Evolutionary conservation across 1,284 basidiomycete genomes (phyloP).

Genomic region (Ustilago cynodontis): DNA sequence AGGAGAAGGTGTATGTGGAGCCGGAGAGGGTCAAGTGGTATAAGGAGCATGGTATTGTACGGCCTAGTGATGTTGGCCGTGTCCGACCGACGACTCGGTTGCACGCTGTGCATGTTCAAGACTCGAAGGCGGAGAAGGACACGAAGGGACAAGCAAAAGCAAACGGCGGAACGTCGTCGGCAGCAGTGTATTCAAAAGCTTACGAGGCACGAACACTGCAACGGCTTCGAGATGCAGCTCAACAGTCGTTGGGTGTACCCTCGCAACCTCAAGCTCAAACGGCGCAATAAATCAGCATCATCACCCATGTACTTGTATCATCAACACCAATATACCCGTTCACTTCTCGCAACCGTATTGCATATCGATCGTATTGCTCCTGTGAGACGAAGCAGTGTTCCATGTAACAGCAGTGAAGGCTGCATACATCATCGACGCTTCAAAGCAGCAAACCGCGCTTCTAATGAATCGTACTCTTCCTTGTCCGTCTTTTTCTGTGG

Average conservation of each 20-base stretch:
- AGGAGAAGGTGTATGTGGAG: constrained; percentile 41
- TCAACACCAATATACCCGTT: constrained; percentile 18
- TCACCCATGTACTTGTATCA: constrained; percentile 21
- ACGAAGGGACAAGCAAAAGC: background rate
- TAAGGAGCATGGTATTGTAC: constrained; percentile 19
- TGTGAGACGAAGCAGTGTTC: background rate
- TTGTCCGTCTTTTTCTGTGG: constrained; percentile 31
- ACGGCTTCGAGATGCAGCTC: constrained; percentile 26
- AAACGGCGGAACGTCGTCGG: constrained; percentile 1
- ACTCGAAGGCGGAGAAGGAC: background rate
- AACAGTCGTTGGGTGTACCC: constrained; percentile 6
- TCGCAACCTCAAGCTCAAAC: constrained; percentile 20
- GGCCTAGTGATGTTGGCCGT: constrained; percentile 36
- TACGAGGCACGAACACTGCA: constrained; percentile 37
- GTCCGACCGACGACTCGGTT: constrained; percentile 5
- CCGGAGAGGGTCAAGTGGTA: constrained; percentile 46
- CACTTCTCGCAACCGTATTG: background rate
- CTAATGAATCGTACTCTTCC: constrained; percentile 48
- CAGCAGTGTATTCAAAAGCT: constrained; percentile 27
- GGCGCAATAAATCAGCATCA: constrained; percentile 8
- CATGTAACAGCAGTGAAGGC: background rate
- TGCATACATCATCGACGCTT: constrained; percentile 26
- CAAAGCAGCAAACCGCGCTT: constrained; percentile 53
- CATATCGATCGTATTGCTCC: background rate
- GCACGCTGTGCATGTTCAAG: background rate